These are phyloP conservation scores for Scedosporium aurantiacum DNA, from an alignment of 2,329 filamentous ascomycete genomes.

Conservation along the genomic window DNA sequence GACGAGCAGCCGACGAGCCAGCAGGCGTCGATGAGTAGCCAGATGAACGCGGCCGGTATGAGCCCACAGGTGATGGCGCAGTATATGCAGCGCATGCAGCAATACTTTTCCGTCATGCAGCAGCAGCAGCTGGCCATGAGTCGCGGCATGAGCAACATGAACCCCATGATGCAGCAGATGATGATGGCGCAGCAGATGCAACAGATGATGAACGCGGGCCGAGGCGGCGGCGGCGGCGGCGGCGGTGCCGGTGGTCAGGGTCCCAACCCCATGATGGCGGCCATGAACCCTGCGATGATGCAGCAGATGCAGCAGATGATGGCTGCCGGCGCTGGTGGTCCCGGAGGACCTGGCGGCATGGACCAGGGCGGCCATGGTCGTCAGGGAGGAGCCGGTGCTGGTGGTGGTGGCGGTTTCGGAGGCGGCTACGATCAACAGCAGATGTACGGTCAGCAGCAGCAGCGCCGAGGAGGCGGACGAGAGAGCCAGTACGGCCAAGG, in stretches of 20 bases:
- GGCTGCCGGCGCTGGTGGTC: conserved; percentile 6
- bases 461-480: conserved; percentile 33
- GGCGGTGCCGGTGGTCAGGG: conserved; percentile 20
- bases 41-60: conserved; percentile 54
- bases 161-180: conserved; percentile 69
- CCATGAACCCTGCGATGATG: conserved; percentile 43
- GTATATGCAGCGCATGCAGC: conserved; percentile 97
- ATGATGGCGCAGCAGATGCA: conserved; percentile 61
- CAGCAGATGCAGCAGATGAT: conserved; percentile 43
- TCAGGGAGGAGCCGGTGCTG: conserved; percentile 3
- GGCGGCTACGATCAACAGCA: conserved; percentile 11
- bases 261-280: conserved; percentile 24
- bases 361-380: conserved; percentile 17
- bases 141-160: conserved; percentile 54
- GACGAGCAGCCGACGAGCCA: conserved; percentile 28
- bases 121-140: conserved; percentile 64
- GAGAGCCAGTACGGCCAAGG: conserved; percentile 18
- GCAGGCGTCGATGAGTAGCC: conserved; percentile 21
- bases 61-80: conserved; percentile 96
- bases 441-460: conserved; percentile 25
- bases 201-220: conserved; percentile 40
- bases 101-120: conserved; percentile 92
- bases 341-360: conserved; percentile 27
- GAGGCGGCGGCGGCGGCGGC: conserved; percentile 20
- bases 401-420: conserved; percentile 5